Evolutionary conservation across 768 basidiomycete genomes (phyloP).

Genomic region (Pseudohyphozyma bogoriensis): DNA sequence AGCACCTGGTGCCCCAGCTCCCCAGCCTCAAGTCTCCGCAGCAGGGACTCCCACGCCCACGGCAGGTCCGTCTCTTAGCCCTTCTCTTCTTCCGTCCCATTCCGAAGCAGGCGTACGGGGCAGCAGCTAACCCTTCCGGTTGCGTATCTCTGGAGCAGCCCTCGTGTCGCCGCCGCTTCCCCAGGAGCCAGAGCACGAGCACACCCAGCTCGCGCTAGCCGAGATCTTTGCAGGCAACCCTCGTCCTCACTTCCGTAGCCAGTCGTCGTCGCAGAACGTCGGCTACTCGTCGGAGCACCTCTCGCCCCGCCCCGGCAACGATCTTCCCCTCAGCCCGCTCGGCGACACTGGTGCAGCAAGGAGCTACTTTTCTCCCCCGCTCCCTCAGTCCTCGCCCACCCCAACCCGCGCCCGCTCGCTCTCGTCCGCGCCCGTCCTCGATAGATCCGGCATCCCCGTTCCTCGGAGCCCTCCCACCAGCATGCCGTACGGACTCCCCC

Average conservation of each 20-base stretch:
- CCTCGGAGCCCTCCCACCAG: not conserved
- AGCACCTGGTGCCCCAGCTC: not conserved
- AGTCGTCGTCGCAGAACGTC: not conserved
- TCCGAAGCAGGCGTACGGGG: too few species aligned
- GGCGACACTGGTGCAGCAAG: too few species aligned
- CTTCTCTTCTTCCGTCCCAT: not conserved
- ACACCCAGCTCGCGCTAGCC: slow-evolving; percentile 17
- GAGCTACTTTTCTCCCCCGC: slow-evolving; percentile 18
- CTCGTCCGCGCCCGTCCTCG: slow-evolving; percentile 8
- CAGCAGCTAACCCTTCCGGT: too few species aligned
- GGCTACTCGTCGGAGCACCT: too few species aligned
- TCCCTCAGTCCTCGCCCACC: not conserved
- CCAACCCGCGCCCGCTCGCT: slow-evolving; percentile 6
- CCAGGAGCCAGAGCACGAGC: not conserved
- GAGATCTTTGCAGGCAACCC: slow-evolving; percentile 27
- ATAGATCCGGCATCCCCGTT: not conserved
- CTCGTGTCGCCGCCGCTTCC: not conserved
- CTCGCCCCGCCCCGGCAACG: not conserved
- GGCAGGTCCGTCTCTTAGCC: not conserved
- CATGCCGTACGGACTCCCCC: not conserved
- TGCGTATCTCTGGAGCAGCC: not conserved
- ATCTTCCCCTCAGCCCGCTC: not conserved
- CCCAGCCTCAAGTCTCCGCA: not conserved
- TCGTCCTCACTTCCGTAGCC: slow-evolving; percentile 21
- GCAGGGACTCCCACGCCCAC: not conserved